These are phyloP conservation scores for Porogramme epimiltina DNA, from an alignment of 1,284 basidiomycete genomes.

Conservation along the genomic window DNA sequence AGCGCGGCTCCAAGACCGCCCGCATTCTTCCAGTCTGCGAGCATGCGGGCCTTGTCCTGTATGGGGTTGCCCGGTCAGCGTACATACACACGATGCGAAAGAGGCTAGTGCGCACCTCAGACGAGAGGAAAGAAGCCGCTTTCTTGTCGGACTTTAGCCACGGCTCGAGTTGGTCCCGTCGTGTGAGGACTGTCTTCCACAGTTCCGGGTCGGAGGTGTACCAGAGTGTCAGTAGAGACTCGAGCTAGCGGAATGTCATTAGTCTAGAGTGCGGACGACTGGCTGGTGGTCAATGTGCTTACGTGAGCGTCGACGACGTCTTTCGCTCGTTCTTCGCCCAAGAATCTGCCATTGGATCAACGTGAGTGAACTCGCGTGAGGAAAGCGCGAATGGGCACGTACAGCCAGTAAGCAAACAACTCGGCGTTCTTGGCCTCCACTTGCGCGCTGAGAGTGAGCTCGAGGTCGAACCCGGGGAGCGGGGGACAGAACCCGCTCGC, in stretches of 20 bases:
- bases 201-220: conserved; percentile 29
- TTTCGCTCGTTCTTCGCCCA: conserved; percentile 31
- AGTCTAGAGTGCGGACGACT: background rate
- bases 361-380: too few relatives aligned
- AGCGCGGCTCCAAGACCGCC: conserved; percentile 26
- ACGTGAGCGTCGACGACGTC: conserved; percentile 32
- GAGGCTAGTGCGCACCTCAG: conserved; percentile 16
- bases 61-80: too few relatives aligned
- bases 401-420: conserved; percentile 35
- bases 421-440: conserved; percentile 43
- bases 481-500: conserved; percentile 42
- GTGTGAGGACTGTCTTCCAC: conserved; percentile 30
- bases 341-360: conserved; percentile 21
- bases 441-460: conserved; percentile 32
- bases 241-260: conserved; percentile 21
- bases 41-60: conserved; percentile 21
- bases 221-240: conserved; percentile 33
- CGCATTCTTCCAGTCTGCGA: conserved; percentile 17
- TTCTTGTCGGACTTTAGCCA: conserved; percentile 30
- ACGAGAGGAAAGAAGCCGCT: conserved; percentile 22
- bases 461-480: conserved; percentile 23
- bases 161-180: conserved; percentile 25
- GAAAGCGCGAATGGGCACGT: background rate
- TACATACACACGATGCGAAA: background rate
- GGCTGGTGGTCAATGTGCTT: background rate